Percentiles rank a stretch among this genome's conserved stretches.
These are phyloP conservation scores for Isochrysis galbana DNA, from an alignment of 78 protist genomes.

Conservation along the genomic window DNA sequence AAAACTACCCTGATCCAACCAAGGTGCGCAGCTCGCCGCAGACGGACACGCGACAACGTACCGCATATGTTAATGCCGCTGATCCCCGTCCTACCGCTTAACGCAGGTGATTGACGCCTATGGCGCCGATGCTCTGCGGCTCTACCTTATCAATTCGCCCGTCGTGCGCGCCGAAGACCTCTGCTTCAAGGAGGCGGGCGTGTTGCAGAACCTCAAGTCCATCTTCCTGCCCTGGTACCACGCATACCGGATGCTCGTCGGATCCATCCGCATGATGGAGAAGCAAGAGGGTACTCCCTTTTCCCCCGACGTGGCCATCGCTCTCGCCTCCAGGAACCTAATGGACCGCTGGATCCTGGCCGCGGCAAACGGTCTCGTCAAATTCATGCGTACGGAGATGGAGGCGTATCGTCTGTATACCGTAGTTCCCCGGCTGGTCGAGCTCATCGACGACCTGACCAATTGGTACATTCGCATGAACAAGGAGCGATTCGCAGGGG, in stretches of 20 bases:
- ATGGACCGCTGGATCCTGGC: slow-evolving; percentile 94
- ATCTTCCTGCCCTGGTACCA: slow-evolving; percentile 96
- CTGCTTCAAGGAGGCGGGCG: slow-evolving; percentile 72
- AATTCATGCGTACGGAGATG: slow-evolving; percentile 34
- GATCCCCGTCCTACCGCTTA: too few relatives aligned
- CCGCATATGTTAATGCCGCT: too few relatives aligned
- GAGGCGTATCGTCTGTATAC: slow-evolving; percentile 95
- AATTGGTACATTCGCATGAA: slow-evolving; percentile 22
- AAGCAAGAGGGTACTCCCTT: slow-evolving; percentile 20
- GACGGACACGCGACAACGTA: too few relatives aligned
- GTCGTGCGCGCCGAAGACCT: slow-evolving; percentile 96
- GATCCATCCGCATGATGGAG: neutral
- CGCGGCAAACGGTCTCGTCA: neutral
- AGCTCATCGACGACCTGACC: slow-evolving; percentile 65
- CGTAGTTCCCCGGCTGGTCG: slow-evolving; percentile 91
- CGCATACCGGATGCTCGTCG: slow-evolving; percentile 72
- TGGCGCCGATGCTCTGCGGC: slow-evolving; percentile 98
- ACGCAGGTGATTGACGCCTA: slow-evolving; percentile 72
- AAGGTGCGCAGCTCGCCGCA: too few relatives aligned
- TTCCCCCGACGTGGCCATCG: slow-evolving; percentile 35
- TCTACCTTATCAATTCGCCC: slow-evolving; percentile 97
- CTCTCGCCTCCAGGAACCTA: slow-evolving; percentile 66
- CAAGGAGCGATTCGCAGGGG: neutral
- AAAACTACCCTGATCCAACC: slow-evolving; percentile 97
- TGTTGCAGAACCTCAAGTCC: slow-evolving; percentile 79